These are phyloP conservation scores for Microcos paniculata DNA, from an alignment of 345 rosid species.

Conservation along the genomic window DNA sequence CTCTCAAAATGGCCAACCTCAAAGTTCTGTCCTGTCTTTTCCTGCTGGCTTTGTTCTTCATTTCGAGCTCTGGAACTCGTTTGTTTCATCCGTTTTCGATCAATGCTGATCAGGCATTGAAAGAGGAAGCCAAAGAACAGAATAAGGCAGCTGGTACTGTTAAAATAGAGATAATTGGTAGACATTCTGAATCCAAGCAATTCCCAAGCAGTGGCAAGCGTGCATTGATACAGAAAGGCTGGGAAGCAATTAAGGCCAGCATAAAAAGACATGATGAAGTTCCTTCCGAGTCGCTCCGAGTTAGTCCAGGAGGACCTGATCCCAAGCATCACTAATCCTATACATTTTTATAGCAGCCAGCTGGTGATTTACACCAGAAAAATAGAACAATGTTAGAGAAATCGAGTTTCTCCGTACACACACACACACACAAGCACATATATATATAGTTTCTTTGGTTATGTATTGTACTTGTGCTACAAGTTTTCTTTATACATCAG, in stretches of 20 bases:
- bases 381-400: neutral
- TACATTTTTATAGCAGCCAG: neutral
- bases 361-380: neutral
- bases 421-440: too few relatives aligned
- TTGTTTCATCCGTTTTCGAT: slow-evolving; percentile 11
- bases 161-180: neutral
- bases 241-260: slow-evolving; percentile 43
- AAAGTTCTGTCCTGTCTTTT: slow-evolving; percentile 27
- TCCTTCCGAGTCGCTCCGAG: slow-evolving; percentile 38
- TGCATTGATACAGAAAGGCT: slow-evolving; percentile 42
- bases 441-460: neutral
- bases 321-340: slow-evolving; percentile 53
- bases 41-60: slow-evolving; percentile 28
- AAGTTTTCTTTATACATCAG: neutral
- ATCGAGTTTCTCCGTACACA: too few relatives aligned
- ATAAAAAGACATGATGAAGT: slow-evolving; percentile 37
- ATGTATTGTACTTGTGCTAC: neutral
- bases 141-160: neutral
- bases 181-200: neutral
- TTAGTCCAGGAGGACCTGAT: slow-evolving; percentile 76
- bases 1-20: slow-evolving; percentile 22
- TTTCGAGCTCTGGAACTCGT: slow-evolving; percentile 34
- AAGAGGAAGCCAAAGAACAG: neutral
- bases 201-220: slow-evolving; percentile 15
- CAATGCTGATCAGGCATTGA: neutral